A percentile compares a stretch with the other conserved stretches of the same genome.
These are phyloP conservation scores for Jamesozyma lodderae DNA, from an alignment of 805 yeast species.

Conservation along the genomic window DNA sequence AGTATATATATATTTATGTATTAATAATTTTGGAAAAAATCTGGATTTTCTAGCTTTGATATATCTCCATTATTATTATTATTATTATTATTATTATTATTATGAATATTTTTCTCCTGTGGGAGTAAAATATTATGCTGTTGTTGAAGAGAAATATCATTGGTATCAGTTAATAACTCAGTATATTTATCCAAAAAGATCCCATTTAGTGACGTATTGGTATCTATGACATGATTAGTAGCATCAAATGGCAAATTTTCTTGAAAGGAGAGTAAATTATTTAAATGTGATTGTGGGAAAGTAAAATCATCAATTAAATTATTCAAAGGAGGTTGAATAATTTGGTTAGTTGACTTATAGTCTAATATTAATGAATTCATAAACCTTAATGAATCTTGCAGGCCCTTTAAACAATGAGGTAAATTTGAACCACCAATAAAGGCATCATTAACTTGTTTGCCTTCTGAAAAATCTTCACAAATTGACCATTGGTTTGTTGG, in stretches of 20 bases:
- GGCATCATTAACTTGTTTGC: conserved; percentile 69
- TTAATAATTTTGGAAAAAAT: conserved; percentile 13
- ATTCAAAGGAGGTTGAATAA: conserved; percentile 13
- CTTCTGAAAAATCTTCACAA: conserved; percentile 78
- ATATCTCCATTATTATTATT: neutral
- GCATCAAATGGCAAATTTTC: no score
- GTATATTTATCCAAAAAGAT: conserved; percentile 5
- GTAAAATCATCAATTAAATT: no score
- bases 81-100: neutral
- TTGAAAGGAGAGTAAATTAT: no score
- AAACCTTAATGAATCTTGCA: conserved; percentile 40
- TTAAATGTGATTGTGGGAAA: no score
- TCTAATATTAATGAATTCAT: conserved; percentile 48
- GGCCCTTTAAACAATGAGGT: conserved; percentile 64
- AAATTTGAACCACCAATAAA: conserved; percentile 50
- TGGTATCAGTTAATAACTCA: neutral
- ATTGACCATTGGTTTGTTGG: conserved; percentile 37
- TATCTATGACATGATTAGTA: no score
- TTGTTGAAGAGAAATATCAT: neutral
- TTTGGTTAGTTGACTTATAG: conserved; percentile 31
- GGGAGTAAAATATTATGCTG: neutral
- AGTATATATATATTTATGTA: no score
- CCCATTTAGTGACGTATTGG: no score
- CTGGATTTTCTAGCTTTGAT: conserved; percentile 22
- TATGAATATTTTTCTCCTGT: neutral